phyloP scores from a whole-genome alignment of 192 early-diverging fungal genomes.

The Cladochytrium replicatum region DNA sequence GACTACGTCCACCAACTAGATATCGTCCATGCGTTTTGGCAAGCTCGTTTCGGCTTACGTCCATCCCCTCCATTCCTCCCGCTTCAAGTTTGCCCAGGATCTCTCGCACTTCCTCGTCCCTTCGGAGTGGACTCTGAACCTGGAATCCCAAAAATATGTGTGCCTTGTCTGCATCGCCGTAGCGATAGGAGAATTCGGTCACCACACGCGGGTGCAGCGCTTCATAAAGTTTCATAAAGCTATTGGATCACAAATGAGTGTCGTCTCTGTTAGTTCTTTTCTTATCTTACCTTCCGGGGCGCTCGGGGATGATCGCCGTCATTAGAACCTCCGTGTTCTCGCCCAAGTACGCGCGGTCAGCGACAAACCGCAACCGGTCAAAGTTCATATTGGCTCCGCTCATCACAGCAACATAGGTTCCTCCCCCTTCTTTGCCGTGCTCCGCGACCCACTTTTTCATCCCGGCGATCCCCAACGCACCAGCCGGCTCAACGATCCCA shows the following conservation, averaged over 20 bases:
- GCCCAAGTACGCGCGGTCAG: constrained; percentile 90
- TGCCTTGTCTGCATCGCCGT: constrained; percentile 61
- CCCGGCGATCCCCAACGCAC: constrained; percentile 80
- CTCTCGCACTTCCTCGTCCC: constrained; percentile 53
- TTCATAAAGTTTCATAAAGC: constrained; percentile 66
- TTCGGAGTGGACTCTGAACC: constrained; percentile 65
- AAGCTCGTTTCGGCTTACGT: constrained; percentile 85
- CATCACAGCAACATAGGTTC: constrained; percentile 65
- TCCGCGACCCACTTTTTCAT: constrained; percentile 66
- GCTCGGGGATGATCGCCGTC: constrained; percentile 85
- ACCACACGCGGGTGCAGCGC: constrained; percentile 73
- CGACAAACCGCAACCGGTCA: constrained; percentile 93
- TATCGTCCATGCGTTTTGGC: constrained; percentile 96
- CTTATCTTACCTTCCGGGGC: constrained; percentile 55
- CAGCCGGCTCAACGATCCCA: constrained; percentile 93
- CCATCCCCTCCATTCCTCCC: constrained; percentile 59
- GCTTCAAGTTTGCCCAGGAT: constrained; percentile 52
- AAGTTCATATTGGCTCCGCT: constrained; percentile 99
- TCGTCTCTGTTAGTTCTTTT: background rate
- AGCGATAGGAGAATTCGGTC: constrained; percentile 91
- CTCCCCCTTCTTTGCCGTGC: constrained; percentile 34
- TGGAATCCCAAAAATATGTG: constrained; percentile 86
- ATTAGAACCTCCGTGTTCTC: constrained; percentile 88
- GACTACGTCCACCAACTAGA: constrained; percentile 76
- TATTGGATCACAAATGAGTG: constrained; percentile 10